A percentile compares a stretch with the other conserved stretches of the same genome.
These are phyloP conservation scores for Rhodofomes roseus DNA, from an alignment of 1,284 basidiomycete species.

Conservation along the genomic window DNA sequence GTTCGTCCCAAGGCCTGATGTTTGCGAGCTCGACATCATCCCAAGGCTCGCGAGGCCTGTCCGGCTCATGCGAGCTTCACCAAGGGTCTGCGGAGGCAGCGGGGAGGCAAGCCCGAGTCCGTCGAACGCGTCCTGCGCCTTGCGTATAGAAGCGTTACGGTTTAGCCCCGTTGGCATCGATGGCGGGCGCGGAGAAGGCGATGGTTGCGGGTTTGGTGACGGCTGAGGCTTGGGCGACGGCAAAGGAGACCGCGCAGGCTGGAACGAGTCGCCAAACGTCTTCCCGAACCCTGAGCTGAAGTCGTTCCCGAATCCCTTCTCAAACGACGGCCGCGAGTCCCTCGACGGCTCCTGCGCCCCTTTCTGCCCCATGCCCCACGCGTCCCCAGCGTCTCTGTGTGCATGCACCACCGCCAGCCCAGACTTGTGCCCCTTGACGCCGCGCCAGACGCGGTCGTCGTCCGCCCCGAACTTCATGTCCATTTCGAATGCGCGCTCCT, in stretches of 20 bases:
- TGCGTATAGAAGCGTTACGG: constrained; percentile 11
- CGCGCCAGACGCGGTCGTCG: constrained; percentile 54
- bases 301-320: constrained; percentile 28
- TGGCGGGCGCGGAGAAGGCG: constrained; percentile 14
- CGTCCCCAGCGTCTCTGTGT: constrained; percentile 33
- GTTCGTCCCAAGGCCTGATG: constrained; percentile 21
- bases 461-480: constrained; percentile 39
- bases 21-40: constrained; percentile 13
- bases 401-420: constrained; percentile 27
- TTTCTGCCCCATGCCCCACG: constrained; percentile 41
- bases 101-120: constrained; percentile 56
- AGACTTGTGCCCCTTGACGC: constrained; percentile 34
- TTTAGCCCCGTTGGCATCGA: neutral
- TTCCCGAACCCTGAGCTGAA: constrained; percentile 34
- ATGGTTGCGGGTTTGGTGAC: constrained; percentile 21
- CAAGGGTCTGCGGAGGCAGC: constrained; percentile 59
- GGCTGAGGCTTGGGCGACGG: constrained; percentile 18
- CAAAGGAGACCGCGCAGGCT: constrained; percentile 24
- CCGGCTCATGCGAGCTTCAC: constrained; percentile 67
- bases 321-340: neutral
- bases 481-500: constrained; percentile 34
- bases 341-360: constrained; percentile 3
- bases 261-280: constrained; percentile 57
- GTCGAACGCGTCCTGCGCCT: constrained; percentile 69
- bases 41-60: constrained; percentile 58